These are phyloP conservation scores for Terfezia boudieri DNA, from an alignment of 495 filamentous ascomycete genomes.

Conservation along the genomic window DNA sequence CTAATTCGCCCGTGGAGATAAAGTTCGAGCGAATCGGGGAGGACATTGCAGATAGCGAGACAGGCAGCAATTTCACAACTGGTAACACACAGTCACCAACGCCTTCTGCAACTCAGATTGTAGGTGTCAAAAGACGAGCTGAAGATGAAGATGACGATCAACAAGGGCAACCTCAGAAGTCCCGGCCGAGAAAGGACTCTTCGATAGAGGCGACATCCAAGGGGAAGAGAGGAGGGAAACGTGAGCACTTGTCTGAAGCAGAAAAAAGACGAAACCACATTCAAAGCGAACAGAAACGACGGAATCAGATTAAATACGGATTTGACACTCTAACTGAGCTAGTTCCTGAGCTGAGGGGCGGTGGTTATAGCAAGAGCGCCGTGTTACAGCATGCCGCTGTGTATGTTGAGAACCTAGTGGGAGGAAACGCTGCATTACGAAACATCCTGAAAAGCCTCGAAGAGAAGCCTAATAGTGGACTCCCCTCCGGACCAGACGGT, in stretches of 20 bases:
- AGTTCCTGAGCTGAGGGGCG: constrained; percentile 45
- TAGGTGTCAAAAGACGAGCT: constrained; percentile 11
- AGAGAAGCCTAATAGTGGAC: background rate
- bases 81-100: constrained; percentile 13
- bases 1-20: constrained; percentile 17
- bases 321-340: constrained; percentile 50
- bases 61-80: constrained; percentile 11
- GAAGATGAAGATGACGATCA: constrained; percentile 13
- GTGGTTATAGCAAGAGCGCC: constrained; percentile 60
- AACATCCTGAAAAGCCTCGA: background rate
- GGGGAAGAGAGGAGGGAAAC: constrained; percentile 14
- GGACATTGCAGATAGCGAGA: constrained; percentile 12
- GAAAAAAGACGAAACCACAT: constrained; percentile 81
- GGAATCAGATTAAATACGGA: constrained; percentile 53
- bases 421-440: constrained; percentile 31
- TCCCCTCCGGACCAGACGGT: background rate
- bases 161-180: constrained; percentile 4
- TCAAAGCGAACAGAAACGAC: constrained; percentile 65
- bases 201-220: background rate
- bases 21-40: constrained; percentile 15
- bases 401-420: constrained; percentile 48
- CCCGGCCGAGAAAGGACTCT: constrained; percentile 1
- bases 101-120: constrained; percentile 5
- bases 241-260: constrained; percentile 61
- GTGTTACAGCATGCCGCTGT: constrained; percentile 47